A percentile compares a stretch with the other conserved stretches of the same genome.
Conservation (phyloP, 495 filamentous ascomycete genomes). For the Penicillium canescens region DNA sequence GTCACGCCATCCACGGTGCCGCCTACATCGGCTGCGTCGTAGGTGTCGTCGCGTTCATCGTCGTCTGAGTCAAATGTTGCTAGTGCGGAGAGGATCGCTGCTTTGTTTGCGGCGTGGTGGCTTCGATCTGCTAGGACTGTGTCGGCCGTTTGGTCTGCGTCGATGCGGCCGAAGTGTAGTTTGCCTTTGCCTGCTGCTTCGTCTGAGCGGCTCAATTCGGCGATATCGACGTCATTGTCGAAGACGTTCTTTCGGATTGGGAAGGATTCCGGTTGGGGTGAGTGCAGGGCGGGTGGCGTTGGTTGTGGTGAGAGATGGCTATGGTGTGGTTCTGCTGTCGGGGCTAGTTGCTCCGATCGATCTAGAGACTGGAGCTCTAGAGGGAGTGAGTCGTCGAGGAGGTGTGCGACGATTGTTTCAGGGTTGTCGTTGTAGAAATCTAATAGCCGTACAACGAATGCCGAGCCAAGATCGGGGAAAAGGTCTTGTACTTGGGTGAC, state of each 20-base stretch:
- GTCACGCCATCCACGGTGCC: slow-evolving; percentile 70
- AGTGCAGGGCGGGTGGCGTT: slow-evolving; percentile 35
- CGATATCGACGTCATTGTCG: slow-evolving; percentile 75
- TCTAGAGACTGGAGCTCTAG: slow-evolving; percentile 42
- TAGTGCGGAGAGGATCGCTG: slow-evolving; percentile 87
- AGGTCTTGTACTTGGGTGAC: slow-evolving; percentile 88
- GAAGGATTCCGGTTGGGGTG: slow-evolving; percentile 23
- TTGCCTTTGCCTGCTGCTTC: slow-evolving; percentile 45
- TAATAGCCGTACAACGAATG: slow-evolving; percentile 76
- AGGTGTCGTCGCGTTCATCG: slow-evolving; percentile 97
- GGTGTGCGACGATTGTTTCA: slow-evolving; percentile 77
- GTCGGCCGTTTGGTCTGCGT: slow-evolving; percentile 65
- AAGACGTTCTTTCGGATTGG: slow-evolving; percentile 63
- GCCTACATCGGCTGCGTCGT: slow-evolving; percentile 88
- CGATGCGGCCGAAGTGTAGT: slow-evolving; percentile 75
- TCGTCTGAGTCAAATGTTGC: slow-evolving; percentile 92
- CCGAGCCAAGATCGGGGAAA: slow-evolving; percentile 85
- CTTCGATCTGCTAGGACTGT: slow-evolving; percentile 50
- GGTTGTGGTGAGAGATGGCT: slow-evolving; percentile 32
- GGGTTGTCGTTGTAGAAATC: slow-evolving; percentile 76
- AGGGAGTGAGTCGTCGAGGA: slow-evolving; percentile 82
- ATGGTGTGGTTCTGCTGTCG: slow-evolving; percentile 14
- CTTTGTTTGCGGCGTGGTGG: slow-evolving; percentile 67
- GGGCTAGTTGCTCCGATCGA: slow-evolving; percentile 41
- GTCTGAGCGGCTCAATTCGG: slow-evolving; percentile 56